phyloP scores from a whole-genome alignment of 768 basidiomycete species.

The Collybia sordida region DNA sequence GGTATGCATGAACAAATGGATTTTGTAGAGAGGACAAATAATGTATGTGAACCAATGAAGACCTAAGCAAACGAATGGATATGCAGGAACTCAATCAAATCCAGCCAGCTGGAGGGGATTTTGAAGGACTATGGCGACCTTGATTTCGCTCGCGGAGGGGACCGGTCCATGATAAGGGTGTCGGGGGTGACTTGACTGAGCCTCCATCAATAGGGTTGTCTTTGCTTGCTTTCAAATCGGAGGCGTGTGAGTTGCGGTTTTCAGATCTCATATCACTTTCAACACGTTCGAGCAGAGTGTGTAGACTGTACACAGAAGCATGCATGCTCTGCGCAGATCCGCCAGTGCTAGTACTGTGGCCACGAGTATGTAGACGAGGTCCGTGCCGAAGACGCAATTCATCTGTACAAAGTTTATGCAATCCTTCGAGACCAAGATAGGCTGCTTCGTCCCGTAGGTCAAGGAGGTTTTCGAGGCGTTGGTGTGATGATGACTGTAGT shows the following conservation, averaged over 20 bases:
- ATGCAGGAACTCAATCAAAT: slow-evolving; percentile 27
- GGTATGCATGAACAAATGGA: not conserved
- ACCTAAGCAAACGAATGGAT: not conserved
- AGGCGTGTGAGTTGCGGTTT: slow-evolving; percentile 15
- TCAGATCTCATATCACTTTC: slow-evolving; percentile 32
- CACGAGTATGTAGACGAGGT: slow-evolving; percentile 40
- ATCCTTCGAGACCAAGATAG: slow-evolving; percentile 67
- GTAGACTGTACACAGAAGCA: slow-evolving; percentile 59
- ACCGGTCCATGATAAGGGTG: slow-evolving; percentile 45
- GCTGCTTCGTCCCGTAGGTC: slow-evolving; percentile 79
- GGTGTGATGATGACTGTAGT: slow-evolving; percentile 39
- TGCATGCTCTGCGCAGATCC: slow-evolving; percentile 46
- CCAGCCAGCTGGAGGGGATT: slow-evolving; percentile 46
- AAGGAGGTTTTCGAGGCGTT: slow-evolving; percentile 63
- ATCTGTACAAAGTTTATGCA: slow-evolving; percentile 64
- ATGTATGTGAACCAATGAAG: no score
- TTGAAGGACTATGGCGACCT: slow-evolving; percentile 24
- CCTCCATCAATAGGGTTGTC: slow-evolving; percentile 13
- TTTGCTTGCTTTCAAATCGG: slow-evolving; percentile 18
- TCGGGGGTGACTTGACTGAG: slow-evolving; percentile 33
- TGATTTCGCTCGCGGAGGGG: slow-evolving; percentile 26
- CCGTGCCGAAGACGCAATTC: slow-evolving; percentile 59
- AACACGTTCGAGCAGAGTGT: slow-evolving; percentile 56
- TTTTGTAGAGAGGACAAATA: no score
- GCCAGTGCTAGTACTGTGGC: slow-evolving; percentile 32